phyloP scores from a whole-genome alignment of 345 rosid species.

The Passiflora organensis region DNA sequence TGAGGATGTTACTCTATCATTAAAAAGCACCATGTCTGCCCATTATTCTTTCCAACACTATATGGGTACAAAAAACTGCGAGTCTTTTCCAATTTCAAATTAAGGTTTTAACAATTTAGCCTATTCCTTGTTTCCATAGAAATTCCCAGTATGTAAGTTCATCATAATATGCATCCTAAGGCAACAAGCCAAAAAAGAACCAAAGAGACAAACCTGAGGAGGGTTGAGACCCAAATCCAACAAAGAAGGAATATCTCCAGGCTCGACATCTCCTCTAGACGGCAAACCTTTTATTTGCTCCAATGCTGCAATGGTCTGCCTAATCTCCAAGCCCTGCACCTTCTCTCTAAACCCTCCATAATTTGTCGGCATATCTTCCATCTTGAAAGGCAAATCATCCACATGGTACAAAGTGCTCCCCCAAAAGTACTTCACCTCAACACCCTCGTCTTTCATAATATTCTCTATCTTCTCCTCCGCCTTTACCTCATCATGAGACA shows the following conservation, averaged over 20 bases:
- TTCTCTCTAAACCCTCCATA: slow-evolving; percentile 75
- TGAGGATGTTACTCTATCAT: neutral
- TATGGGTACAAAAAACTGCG: neutral
- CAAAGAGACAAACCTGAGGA: slow-evolving; percentile 48
- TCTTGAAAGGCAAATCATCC: slow-evolving; percentile 88
- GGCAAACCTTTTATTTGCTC: slow-evolving; percentile 87
- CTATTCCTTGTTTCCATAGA: neutral
- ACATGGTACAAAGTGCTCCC: slow-evolving; percentile 89
- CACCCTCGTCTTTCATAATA: slow-evolving; percentile 85
- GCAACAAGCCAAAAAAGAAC: neutral
- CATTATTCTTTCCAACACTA: too few relatives aligned
- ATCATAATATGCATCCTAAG: neutral
- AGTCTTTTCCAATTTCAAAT: neutral
- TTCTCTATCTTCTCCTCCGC: slow-evolving; percentile 80
- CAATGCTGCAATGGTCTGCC: slow-evolving; percentile 76
- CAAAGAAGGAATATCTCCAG: slow-evolving; percentile 85
- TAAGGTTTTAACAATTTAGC: neutral
- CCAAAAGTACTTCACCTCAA: slow-evolving; percentile 89
- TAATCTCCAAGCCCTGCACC: slow-evolving; percentile 67
- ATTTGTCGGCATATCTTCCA: slow-evolving; percentile 78
- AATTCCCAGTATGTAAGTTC: neutral
- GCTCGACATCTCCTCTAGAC: slow-evolving; percentile 83
- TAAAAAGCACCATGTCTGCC: too few relatives aligned
- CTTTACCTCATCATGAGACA: slow-evolving; percentile 77
- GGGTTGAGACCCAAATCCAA: slow-evolving; percentile 78